A percentile compares a stretch with the other conserved stretches of the same genome.
Evolutionary conservation across 2,329 filamentous ascomycete species (phyloP).

Genomic region (Chaetothyriales sp.): DNA sequence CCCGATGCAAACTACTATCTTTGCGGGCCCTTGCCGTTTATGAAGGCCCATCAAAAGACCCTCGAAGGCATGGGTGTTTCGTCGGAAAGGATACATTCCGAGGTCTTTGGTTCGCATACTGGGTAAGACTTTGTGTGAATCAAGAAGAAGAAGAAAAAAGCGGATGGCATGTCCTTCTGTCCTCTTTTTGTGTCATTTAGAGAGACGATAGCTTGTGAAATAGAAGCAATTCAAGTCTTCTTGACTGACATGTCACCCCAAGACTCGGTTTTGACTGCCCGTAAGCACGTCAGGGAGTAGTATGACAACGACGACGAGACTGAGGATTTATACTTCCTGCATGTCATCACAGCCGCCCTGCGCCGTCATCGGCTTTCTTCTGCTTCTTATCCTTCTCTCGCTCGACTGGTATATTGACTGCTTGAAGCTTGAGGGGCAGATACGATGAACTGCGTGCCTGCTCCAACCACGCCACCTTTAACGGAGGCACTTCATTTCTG

Average conservation of each 20-base stretch:
- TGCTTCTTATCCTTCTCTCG: neutral
- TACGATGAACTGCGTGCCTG: constrained; percentile 3
- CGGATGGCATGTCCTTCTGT: neutral
- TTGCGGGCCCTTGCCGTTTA: constrained; percentile 57
- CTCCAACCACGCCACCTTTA: constrained; percentile 13
- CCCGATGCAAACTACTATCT: constrained; percentile 49
- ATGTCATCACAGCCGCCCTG: constrained; percentile 34
- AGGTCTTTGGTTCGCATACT: constrained; percentile 16
- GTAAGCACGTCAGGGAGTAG: constrained; percentile 46
- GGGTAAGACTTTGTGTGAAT: constrained; percentile 1
- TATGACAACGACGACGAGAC: constrained; percentile 54
- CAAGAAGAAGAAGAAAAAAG: neutral
- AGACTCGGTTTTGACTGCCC: no score
- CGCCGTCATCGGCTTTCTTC: constrained; percentile 1
- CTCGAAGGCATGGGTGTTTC: constrained; percentile 16
- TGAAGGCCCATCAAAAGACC: constrained; percentile 29
- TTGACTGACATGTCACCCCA: no score
- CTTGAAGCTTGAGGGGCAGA: constrained; percentile 9
- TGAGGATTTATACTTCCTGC: constrained; percentile 44
- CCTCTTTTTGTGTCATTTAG: no score
- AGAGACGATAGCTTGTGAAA: no score
- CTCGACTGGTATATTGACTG: neutral
- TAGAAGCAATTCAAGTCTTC: no score
- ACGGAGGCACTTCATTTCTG: constrained; percentile 4
- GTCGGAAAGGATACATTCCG: constrained; percentile 17